Evolutionary conservation across 306 rosid species (phyloP).

Genomic region (Prosopis cineraria): DNA sequence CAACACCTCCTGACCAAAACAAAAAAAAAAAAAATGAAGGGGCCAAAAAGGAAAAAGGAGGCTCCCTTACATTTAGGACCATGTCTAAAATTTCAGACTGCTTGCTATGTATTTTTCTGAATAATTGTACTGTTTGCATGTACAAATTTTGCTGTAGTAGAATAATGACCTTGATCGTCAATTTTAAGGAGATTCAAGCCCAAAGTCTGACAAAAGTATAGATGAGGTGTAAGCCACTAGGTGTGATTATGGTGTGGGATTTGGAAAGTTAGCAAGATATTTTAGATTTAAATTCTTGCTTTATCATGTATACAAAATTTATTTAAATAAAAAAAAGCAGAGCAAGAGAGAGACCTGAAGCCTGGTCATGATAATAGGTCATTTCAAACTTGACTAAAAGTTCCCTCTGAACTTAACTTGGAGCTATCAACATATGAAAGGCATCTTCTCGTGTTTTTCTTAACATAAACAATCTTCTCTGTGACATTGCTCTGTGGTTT

Average conservation of each 20-base stretch:
- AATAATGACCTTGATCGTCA: neutral
- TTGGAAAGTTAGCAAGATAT: neutral
- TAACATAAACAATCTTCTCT: neutral
- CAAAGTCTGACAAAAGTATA: neutral
- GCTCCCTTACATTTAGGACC: constrained; percentile 7
- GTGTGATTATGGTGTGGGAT: neutral
- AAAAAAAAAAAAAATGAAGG: too few species aligned
- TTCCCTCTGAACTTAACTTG: neutral
- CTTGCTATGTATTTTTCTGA: constrained; percentile 7
- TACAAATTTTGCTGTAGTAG: constrained; percentile 5
- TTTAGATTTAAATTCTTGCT: neutral
- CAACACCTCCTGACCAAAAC: neutral
- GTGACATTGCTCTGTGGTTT: neutral
- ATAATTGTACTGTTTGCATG: neutral
- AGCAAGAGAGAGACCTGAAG: neutral
- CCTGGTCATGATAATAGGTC: neutral
- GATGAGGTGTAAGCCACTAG: neutral
- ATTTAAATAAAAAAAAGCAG: neutral
- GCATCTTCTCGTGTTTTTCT: neutral
- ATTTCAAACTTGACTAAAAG: neutral
- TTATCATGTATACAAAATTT: neutral
- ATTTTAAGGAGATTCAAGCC: neutral
- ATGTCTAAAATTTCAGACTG: constrained; percentile 5
- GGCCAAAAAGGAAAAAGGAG: neutral
- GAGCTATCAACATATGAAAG: neutral